Conservation (phyloP, 371 early-diverging fungal species). For the Mucor mucedo region DNA sequence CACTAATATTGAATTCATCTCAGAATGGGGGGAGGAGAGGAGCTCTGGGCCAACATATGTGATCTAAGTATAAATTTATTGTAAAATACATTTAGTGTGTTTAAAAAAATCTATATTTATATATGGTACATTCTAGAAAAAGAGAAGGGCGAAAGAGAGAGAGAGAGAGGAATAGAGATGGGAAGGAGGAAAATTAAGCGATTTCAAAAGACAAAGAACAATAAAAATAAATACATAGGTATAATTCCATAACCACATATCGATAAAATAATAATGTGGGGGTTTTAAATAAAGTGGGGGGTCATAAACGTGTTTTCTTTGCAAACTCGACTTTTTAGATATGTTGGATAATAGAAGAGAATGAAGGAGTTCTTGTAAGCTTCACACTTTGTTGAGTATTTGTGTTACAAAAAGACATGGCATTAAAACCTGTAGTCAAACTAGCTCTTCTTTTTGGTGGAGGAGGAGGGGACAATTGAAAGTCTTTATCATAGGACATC, state of each 20-base stretch:
- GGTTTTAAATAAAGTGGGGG: conserved; percentile 1
- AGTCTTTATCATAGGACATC: conserved; percentile 23
- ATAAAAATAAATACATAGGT: too few relatives aligned
- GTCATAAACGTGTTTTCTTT: neutral
- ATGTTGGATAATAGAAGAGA: conserved; percentile 26
- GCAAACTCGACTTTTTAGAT: conserved; percentile 5
- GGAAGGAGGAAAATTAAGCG: neutral
- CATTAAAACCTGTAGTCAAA: conserved; percentile 20
- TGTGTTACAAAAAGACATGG: conserved; percentile 14
- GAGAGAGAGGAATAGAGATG: neutral
- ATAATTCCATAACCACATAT: neutral
- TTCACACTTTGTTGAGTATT: conserved; percentile 6
- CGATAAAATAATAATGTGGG: neutral
- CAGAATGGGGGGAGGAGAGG: too few relatives aligned
- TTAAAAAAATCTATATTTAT: neutral
- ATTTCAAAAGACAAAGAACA: neutral
- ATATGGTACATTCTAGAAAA: conserved; percentile 5
- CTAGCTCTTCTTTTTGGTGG: conserved; percentile 29
- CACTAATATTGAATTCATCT: neutral
- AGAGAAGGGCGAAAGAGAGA: neutral
- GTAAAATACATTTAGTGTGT: neutral
- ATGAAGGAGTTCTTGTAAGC: conserved; percentile 24
- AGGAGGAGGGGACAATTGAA: conserved; percentile 27
- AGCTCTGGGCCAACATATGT: too few relatives aligned
- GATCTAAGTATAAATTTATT: too few relatives aligned